Percentiles rank a stretch among this genome's conserved stretches.
Evolutionary conservation across 2,329 filamentous ascomycete genomes (phyloP).

Genomic region (Stachybotrys elegans): DNA sequence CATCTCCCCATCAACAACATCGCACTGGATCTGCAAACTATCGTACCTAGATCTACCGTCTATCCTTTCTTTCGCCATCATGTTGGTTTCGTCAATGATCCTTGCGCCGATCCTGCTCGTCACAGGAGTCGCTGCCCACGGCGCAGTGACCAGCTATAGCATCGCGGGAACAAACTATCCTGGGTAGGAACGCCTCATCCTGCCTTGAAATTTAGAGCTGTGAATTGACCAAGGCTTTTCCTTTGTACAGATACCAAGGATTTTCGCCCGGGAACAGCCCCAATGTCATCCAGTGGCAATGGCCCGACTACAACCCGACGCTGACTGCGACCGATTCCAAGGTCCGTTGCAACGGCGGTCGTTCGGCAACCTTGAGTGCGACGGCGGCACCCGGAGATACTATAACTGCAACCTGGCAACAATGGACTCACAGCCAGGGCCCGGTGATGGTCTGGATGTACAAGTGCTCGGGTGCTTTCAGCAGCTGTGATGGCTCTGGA

Average conservation of each 20-base stretch:
- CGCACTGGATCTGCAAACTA: too few relatives aligned
- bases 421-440: slow-evolving; percentile 55
- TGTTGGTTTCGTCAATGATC: too few relatives aligned
- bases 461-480: slow-evolving; percentile 44
- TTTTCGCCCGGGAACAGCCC: slow-evolving; percentile 43
- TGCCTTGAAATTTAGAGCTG: background rate
- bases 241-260: too few relatives aligned
- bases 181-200: slow-evolving; percentile 16
- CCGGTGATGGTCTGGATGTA: slow-evolving; percentile 53
- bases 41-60: too few relatives aligned
- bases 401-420: slow-evolving; percentile 46
- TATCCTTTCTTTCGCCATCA: too few relatives aligned
- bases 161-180: slow-evolving; percentile 37
- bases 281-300: slow-evolving; percentile 52
- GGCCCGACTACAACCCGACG: slow-evolving; percentile 53
- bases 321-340: slow-evolving; percentile 40
- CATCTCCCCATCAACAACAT: too few relatives aligned
- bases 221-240: too few relatives aligned
- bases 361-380: slow-evolving; percentile 38
- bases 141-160: slow-evolving; percentile 41
- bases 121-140: slow-evolving; percentile 29
- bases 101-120: too few relatives aligned
- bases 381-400: slow-evolving; percentile 40
- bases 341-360: slow-evolving; percentile 53
- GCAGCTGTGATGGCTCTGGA: slow-evolving; percentile 44